Evolutionary conservation across 2,329 filamentous ascomycete genomes (phyloP).

Genomic region (Myriosclerotinia curreyana): DNA sequence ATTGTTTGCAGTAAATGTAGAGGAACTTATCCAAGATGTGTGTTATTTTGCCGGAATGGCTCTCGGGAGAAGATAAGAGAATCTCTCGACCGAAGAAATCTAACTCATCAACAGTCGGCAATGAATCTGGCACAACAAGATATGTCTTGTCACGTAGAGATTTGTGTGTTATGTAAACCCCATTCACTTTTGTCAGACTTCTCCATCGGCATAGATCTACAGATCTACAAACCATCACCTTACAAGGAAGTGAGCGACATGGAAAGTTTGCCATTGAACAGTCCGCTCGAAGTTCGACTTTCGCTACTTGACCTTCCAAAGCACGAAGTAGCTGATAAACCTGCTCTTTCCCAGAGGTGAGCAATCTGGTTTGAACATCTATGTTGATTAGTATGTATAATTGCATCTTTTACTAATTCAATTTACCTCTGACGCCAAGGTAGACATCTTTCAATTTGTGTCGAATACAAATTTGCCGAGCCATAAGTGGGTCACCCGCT

Average conservation of each 20-base stretch:
- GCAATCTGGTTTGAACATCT: constrained; percentile 24
- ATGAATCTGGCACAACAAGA: constrained; percentile 25
- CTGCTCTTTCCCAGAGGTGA: constrained; percentile 18
- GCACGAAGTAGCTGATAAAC: constrained; percentile 9
- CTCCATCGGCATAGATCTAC: constrained; percentile 26
- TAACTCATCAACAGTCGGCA: constrained; percentile 25
- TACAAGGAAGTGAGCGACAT: constrained; percentile 20
- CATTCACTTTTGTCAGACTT: constrained; percentile 23
- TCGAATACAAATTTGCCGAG: constrained; percentile 26
- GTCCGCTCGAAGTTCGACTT: constrained; percentile 22
- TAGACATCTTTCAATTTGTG: constrained; percentile 27
- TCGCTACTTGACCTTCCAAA: constrained; percentile 19
- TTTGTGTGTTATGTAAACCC: constrained; percentile 27
- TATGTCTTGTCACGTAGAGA: constrained; percentile 25
- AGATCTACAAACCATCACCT: constrained; percentile 27
- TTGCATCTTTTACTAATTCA: background rate
- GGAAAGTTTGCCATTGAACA: constrained; percentile 22
- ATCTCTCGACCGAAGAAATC: constrained; percentile 26
- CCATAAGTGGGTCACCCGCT: constrained; percentile 21
- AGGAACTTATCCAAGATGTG: constrained; percentile 26
- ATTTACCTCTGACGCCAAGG: constrained; percentile 26
- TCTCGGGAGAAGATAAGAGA: constrained; percentile 23
- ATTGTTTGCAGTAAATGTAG: constrained; percentile 19
- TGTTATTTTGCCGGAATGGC: constrained; percentile 26
- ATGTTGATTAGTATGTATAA: background rate